phyloP scores from a whole-genome alignment of 2,329 filamentous ascomycete species.

The Talaromyces sp. region DNA sequence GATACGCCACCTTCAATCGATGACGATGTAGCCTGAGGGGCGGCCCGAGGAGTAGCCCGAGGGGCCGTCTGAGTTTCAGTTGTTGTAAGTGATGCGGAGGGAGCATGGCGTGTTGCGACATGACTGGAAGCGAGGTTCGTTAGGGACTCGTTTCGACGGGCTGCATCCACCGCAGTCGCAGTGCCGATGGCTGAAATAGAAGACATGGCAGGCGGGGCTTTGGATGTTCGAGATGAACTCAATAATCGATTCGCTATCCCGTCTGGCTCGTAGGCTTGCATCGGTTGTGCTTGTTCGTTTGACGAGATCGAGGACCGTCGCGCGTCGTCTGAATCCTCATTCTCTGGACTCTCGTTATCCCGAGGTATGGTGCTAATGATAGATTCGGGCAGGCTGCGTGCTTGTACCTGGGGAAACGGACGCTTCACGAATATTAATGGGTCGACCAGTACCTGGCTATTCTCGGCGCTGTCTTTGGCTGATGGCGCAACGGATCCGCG shows the following conservation, averaged over 20 bases:
- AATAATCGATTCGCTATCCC: slow-evolving; percentile 34
- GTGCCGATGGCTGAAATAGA: slow-evolving; percentile 43
- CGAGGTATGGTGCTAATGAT: slow-evolving; percentile 26
- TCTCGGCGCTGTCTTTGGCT: slow-evolving; percentile 28
- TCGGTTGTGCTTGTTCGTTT: slow-evolving; percentile 17
- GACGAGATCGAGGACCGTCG: slow-evolving; percentile 13
- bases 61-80: slow-evolving; percentile 26
- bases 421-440: slow-evolving; percentile 38
- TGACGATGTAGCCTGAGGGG: slow-evolving; percentile 37
- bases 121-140: slow-evolving; percentile 30
- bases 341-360: slow-evolving; percentile 16
- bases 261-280: slow-evolving; percentile 24
- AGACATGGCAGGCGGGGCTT: slow-evolving; percentile 44
- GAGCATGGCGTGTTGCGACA: slow-evolving; percentile 25
- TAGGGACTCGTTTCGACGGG: slow-evolving; percentile 32
- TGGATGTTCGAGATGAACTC: slow-evolving; percentile 36
- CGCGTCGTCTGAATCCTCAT: slow-evolving; percentile 17
- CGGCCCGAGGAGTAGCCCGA: slow-evolving; percentile 24
- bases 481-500: slow-evolving; percentile 38
- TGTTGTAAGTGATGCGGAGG: slow-evolving; percentile 22
- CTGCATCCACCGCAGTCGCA: slow-evolving; percentile 28
- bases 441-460: slow-evolving; percentile 30
- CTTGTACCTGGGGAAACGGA: slow-evolving; percentile 33
- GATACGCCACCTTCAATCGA: slow-evolving; percentile 46
- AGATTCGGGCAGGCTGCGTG: slow-evolving; percentile 34